Evolutionary conservation across 2,329 filamentous ascomycete species (phyloP), one percentile per base, ranked within the genome.

Genomic region (Didymellaceae sp.): DNA sequence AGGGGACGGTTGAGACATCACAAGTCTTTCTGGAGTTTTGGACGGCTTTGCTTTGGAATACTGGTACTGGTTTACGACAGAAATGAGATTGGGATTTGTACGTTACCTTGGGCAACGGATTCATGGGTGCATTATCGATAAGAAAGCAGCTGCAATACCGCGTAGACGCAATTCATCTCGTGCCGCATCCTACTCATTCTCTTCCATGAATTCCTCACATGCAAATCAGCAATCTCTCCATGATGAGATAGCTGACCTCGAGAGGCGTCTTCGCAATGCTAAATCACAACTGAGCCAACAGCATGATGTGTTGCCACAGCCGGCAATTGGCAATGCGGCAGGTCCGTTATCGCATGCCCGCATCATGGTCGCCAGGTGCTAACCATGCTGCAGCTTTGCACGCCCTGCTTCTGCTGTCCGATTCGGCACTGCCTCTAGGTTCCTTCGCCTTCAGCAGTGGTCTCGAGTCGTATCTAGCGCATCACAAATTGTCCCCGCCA

Each of bases 401-500:
- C 73, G 86, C 88, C 58, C 82, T 91, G 28, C 83, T 93, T 24
- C 80, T 94, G 3, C 85, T 93, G 39, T 85, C 90, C 38, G 90
- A 94, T 77, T 92, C 90, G 1, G 88, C 89, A 11, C 83, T 94
- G 2, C 90, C 90, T 1, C 80, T 94, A 0, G 90, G 90, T 49
- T 90, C 89, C n/a, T 94, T 94, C 75, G 90, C 90, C 64, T 94
- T 93, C 77, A 90, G 86, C 77, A 88, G 85, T 61, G 89, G 89
- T 3, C 82, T 94, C 13, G 90, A 94, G 75, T 93, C 89, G 31
- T 93, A 88, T 71, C 84, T 92, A 14, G 86, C 87, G 3, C 90
- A 94, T 76, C 78, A 79, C 59, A 76, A 73, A 53, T 65, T 66
- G 2, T 64, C 62, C 10, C 61, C 58, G 38, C 60, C 68, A 16